Evolutionary conservation across 2,329 filamentous ascomycete species (phyloP).

Genomic region (Plectosphaerella sp.): DNA sequence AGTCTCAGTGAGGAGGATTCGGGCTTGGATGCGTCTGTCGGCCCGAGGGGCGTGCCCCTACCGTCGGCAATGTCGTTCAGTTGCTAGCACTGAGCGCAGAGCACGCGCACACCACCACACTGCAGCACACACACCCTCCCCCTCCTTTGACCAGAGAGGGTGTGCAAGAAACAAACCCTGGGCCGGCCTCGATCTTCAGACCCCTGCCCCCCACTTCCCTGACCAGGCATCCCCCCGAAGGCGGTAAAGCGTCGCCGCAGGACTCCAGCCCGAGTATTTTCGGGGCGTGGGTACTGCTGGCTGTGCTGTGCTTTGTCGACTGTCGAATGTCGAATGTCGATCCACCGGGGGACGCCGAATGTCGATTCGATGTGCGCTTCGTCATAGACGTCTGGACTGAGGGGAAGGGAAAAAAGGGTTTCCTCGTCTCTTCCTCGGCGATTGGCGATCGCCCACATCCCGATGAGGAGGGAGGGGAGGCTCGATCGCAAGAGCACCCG

Average conservation of each 20-base stretch:
- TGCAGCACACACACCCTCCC: background rate
- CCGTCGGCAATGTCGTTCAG: background rate
- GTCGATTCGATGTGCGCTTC: no score
- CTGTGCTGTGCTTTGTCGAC: background rate
- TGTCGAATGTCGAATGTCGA: no score
- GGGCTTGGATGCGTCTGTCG: background rate
- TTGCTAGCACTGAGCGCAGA: background rate
- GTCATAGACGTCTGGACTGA: no score
- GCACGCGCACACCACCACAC: background rate
- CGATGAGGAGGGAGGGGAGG: no score
- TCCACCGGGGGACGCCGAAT: no score
- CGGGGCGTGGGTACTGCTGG: background rate
- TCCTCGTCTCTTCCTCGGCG: no score
- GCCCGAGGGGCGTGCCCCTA: background rate
- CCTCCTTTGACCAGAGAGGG: background rate
- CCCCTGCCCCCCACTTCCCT: background rate
- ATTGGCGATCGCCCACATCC: no score
- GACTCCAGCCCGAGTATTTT: background rate
- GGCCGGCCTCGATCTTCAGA: background rate
- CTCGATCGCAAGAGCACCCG: no score
- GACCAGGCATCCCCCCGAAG: background rate
- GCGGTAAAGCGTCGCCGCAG: background rate
- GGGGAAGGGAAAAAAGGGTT: no score
- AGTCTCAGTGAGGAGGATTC: background rate
- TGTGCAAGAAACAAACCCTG: background rate